Conservation (phyloP, 2,329 filamentous ascomycete species). For the Simplicillium aogashimaense region DNA sequence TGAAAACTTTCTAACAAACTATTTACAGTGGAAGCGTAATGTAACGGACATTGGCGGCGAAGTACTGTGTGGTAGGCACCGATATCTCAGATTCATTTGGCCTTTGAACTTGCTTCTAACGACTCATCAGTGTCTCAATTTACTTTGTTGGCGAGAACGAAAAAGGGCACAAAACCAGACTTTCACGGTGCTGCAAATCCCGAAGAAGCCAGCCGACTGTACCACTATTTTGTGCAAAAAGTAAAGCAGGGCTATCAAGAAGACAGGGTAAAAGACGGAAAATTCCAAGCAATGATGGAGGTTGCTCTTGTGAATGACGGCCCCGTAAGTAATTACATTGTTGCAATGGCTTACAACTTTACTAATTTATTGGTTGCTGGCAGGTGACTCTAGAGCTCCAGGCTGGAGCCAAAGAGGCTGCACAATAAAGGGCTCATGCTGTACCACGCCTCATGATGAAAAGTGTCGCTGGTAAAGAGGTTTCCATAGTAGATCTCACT, state of each 20-base stretch:
- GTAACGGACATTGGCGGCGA: conserved; percentile 86
- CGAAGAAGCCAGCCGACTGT: conserved; percentile 69
- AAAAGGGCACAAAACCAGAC: conserved; percentile 90
- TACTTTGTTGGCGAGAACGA: conserved; percentile 84
- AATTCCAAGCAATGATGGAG: conserved; percentile 99
- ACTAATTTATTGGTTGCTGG: background rate
- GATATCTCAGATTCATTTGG: background rate
- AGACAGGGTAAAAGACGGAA: conserved; percentile 82
- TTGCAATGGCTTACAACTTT: background rate
- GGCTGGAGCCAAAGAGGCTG: conserved; percentile 4
- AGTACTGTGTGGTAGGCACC: conserved; percentile 70
- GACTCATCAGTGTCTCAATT: conserved; percentile 75
- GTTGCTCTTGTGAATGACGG: conserved; percentile 85
- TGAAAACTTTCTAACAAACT: conserved; percentile 2
- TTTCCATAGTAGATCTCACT: no score
- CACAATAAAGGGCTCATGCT: background rate
- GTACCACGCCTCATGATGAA: background rate
- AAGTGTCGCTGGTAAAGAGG: no score
- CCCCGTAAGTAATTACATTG: conserved; percentile 35
- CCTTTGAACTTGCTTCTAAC: background rate
- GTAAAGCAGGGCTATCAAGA: conserved; percentile 61
- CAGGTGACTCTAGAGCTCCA: conserved; percentile 12
- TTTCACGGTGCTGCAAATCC: conserved; percentile 82
- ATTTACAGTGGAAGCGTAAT: conserved; percentile 71
- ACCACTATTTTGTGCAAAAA: conserved; percentile 72